Evolutionary conservation across 305 asterid genomes (phyloP), one percentile per base, ranked within the genome.

Genomic region (Solanum hybrid): DNA sequence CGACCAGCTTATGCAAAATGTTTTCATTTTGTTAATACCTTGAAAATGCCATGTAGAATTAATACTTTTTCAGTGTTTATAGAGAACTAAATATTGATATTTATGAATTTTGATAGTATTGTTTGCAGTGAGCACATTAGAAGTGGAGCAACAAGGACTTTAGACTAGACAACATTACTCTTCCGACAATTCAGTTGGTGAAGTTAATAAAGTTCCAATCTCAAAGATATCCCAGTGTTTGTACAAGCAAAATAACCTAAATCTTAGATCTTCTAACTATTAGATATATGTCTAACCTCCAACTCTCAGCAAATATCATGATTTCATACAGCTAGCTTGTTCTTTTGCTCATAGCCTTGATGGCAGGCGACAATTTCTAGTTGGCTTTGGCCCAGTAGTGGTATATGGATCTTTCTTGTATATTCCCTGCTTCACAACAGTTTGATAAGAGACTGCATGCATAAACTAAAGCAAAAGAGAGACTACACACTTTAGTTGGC

Each of bases 371-470:
- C 28, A 57, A 51, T 51, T 51, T 57, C 88, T 31, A 31, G 88
- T 20, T 84, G 46, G 42, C 20, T 84, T 84, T 28, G 71, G 42
- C 42, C 95, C 12, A 96, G 93, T 69, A 95, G 96, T 76, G 92
- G 87, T 91, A 92, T 94, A 16, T 67, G 93, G 75, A 87, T 85
- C 92, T 90, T 90, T 92, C 92, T 89, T 91, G 89, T 81, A 91
- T 11, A 80, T 92, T 64, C 33, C 93, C 90, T 93, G 95, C 92
- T 90, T 87, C 87, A 40, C 74, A 29, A 51, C 16, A 33, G 89
- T 71, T 57, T 39, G 80, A 74, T 75, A 37, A 42, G 39, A 31
- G 75, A 42, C 86, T 73, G 86, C 67, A 64, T 26, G 88, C 90
- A 86, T 88, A 82, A 83, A 82, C 80, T 64, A 67, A 16, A 39